phyloP scores from a whole-genome alignment of 2,329 filamentous ascomycete genomes.

The Curvularia lunata region DNA sequence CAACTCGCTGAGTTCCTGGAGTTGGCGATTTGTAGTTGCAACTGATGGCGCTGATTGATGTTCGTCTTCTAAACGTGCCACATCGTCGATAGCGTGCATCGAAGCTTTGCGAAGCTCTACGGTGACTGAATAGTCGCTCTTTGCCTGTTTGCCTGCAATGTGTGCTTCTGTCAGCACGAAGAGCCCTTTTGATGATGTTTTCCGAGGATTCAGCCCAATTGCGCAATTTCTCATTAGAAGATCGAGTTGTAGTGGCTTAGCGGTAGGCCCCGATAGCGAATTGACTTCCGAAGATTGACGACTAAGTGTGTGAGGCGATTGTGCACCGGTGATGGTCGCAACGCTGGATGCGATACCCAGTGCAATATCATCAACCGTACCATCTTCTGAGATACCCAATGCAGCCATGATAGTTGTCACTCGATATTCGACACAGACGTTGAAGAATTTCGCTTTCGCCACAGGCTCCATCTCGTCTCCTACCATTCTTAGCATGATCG shows the following conservation, averaged over 20 bases:
- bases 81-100: conserved; percentile 81
- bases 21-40: conserved; percentile 50
- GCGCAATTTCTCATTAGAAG: conserved; percentile 82
- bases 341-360: conserved; percentile 79
- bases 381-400: conserved; percentile 71
- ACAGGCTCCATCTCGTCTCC: conserved; percentile 93
- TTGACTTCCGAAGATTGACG: conserved; percentile 40
- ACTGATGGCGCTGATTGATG: conserved; percentile 15
- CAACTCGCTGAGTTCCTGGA: conserved; percentile 60
- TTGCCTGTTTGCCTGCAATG: conserved; percentile 70
- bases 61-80: conserved; percentile 54
- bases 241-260: conserved; percentile 65
- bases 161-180: conserved; percentile 80
- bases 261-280: conserved; percentile 23
- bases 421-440: conserved; percentile 85
- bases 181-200: conserved; percentile 75
- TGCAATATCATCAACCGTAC: conserved; percentile 71
- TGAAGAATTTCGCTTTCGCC: conserved; percentile 84
- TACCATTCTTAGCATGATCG: conserved; percentile 87
- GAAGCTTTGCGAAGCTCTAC: conserved; percentile 80
- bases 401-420: conserved; percentile 83
- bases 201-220: conserved; percentile 82
- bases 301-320: conserved; percentile 54
- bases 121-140: conserved; percentile 67
- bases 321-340: conserved; percentile 73